These are phyloP conservation scores for Scedosporium dehoogii DNA, from an alignment of 2,329 filamentous ascomycete genomes.

Conservation along the genomic window DNA sequence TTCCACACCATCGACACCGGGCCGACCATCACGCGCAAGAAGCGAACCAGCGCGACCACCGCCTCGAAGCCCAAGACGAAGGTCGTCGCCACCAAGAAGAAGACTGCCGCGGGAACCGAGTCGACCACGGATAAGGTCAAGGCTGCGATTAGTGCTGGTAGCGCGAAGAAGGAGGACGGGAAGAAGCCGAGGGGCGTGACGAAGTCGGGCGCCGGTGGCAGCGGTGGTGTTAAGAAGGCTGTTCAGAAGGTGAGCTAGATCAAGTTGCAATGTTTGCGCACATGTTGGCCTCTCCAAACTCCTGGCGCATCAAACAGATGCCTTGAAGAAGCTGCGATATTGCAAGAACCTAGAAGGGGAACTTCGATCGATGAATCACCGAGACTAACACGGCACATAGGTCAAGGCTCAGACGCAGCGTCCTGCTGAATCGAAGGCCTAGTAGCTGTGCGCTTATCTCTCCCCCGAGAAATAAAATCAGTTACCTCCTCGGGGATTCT, in stretches of 20 bases:
- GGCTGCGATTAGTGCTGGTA: not conserved
- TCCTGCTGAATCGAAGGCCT: not conserved
- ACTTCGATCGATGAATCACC: not conserved
- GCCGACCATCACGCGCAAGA: constrained; percentile 16
- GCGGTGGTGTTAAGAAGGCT: not conserved
- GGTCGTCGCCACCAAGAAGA: not conserved
- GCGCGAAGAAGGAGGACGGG: not conserved
- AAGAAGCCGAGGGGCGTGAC: not conserved
- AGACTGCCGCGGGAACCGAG: not conserved
- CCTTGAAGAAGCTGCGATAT: not conserved
- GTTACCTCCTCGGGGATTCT: not conserved
- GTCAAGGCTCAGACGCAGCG: not conserved
- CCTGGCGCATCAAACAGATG: not conserved
- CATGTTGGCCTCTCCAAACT: not conserved
- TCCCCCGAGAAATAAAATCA: not conserved
- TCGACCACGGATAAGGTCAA: not conserved
- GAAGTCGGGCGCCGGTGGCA: not conserved
- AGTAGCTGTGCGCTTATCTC: not conserved
- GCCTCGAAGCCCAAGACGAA: not conserved
- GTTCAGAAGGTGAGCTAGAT: constrained; percentile 3
- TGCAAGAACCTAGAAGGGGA: too few species aligned
- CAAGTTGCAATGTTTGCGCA: not conserved
- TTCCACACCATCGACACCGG: constrained; percentile 37
- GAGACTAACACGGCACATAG: not conserved
- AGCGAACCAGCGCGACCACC: not conserved